Base-by-base conservation (phyloP, 1,139 yeast species). In the Casaregolazyma lundiana region DNA sequence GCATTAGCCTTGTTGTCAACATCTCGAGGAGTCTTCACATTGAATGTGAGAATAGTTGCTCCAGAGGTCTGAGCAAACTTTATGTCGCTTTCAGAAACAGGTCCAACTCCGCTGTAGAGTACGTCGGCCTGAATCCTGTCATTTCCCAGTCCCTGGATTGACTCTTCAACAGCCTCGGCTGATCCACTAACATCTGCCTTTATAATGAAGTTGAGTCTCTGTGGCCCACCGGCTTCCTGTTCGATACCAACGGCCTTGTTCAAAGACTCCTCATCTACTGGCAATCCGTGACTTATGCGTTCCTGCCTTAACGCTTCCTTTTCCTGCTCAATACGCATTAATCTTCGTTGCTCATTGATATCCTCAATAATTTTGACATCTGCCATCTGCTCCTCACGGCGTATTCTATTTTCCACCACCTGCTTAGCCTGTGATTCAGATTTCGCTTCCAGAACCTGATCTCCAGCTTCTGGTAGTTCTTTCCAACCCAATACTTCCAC, bases 401-500 rank as follows among this genome's bases (percentile, higher is more conserved):
- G 69, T 6, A 71, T 64, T 55, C 97, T 73, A 58, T 83, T 83
- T 7, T 75, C 75, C 15, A 82, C 73, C 5, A 84, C 95, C 55
- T 79, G 80, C 57, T 87, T 90, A 9, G 96, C 96, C 37, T 72
- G 65, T 24, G 76, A 73, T 61, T 90, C 97, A 54, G 70, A 77
- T 49, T 76, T 75, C 6, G 95, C 95, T 61, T 88, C 84, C 6
- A 92, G 64, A 0, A 86, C 80, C 55, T 79, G 80, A 53, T 89
- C 96, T 2, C 99, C 99, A 17, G 96, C 94, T 44, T 80, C 86
- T 0, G 98, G 98, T 40, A 89, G 68, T 35, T 82, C 92, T 60
- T 86, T 89, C 98, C 98, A 92, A 0, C 99, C 98, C 66, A 89
- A 77, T 4, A 92, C 74, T 59, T 89, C 95, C 1, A 88, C 95